phyloP scores from a whole-genome alignment of 495 filamentous ascomycete species.

The Neurospora pannonica region DNA sequence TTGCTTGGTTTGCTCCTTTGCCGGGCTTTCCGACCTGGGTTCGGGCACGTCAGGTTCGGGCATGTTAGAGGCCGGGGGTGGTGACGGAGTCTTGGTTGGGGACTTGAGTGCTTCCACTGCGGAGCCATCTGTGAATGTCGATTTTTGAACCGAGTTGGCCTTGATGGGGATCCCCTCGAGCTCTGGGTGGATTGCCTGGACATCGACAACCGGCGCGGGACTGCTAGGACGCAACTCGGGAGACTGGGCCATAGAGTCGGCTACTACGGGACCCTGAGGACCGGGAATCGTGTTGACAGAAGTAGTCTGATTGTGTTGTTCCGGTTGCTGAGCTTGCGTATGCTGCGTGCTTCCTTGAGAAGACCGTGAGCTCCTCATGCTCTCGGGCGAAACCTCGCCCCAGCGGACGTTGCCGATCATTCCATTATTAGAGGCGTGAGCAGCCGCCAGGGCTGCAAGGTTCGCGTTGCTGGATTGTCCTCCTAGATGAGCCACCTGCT shows the following conservation, averaged over 20 bases:
- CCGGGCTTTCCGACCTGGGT: conserved; percentile 5
- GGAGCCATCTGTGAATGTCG: conserved; percentile 30
- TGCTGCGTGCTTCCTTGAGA: conserved; percentile 13
- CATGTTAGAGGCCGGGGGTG: conserved; percentile 5
- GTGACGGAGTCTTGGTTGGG: conserved; percentile 14
- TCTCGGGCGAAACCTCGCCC: conserved; percentile 13
- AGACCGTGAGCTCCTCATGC: conserved; percentile 19
- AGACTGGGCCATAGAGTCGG: conserved; percentile 9
- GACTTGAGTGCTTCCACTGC: conserved; percentile 13
- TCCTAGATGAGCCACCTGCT: conserved; percentile 18
- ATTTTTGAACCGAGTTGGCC: conserved; percentile 28
- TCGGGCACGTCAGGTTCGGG: conserved; percentile 4
- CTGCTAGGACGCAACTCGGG: conserved; percentile 8
- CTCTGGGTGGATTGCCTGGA: conserved; percentile 35
- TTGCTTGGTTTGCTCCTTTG: conserved; percentile 29
- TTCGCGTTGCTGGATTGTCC: conserved; percentile 11
- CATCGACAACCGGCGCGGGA: conserved; percentile 31
- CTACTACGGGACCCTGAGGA: background rate
- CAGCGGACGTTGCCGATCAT: conserved; percentile 19
- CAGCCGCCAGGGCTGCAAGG: conserved; percentile 7
- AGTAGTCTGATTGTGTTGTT: background rate
- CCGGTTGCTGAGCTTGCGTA: background rate
- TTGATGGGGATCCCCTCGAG: conserved; percentile 37
- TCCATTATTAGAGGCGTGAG: conserved; percentile 2
- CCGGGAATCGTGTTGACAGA: background rate